Percentiles rank a stretch among this genome's conserved stretches.
phyloP scores from a whole-genome alignment of 805 yeast genomes.

The Candida montana region DNA sequence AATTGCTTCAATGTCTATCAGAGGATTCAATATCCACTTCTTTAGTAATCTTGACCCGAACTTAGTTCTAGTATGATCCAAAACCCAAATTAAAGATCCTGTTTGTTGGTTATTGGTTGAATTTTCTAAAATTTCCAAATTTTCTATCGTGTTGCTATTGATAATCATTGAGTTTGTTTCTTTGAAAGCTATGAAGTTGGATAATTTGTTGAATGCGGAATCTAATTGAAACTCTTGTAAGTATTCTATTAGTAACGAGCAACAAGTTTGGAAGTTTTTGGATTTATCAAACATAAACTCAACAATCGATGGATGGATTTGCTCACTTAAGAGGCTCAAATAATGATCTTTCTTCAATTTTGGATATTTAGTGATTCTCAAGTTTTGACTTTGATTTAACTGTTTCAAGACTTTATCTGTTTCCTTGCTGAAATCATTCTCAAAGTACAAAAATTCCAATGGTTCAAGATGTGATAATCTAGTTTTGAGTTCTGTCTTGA shows the following conservation, averaged over 20 bases:
- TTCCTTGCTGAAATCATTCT: slow-evolving; percentile 27
- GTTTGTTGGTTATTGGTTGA: slow-evolving; percentile 46
- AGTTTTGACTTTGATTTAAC: slow-evolving; percentile 4
- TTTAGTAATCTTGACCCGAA: slow-evolving; percentile 66
- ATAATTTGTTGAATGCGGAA: slow-evolving; percentile 44
- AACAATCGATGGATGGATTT: slow-evolving; percentile 18
- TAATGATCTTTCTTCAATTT: slow-evolving; percentile 11
- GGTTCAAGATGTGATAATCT: slow-evolving; percentile 72
- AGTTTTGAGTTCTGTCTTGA: slow-evolving; percentile 65
- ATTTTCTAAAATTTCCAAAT: slow-evolving; percentile 72
- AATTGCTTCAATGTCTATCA: slow-evolving; percentile 48
- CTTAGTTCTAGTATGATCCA: slow-evolving; percentile 75
- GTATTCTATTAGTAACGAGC: slow-evolving; percentile 46
- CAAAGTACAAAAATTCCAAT: slow-evolving; percentile 57
- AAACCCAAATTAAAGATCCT: slow-evolving; percentile 75
- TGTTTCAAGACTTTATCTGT: slow-evolving; percentile 13
- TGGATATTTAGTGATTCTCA: slow-evolving; percentile 16
- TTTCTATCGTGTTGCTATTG: slow-evolving; percentile 59
- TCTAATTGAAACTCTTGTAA: slow-evolving; percentile 60
- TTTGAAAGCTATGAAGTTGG: slow-evolving; percentile 49
- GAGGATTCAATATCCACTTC: slow-evolving; percentile 74
- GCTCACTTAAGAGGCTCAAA: slow-evolving; percentile 13
- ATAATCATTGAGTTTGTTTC: slow-evolving; percentile 44
- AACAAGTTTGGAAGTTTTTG: slow-evolving; percentile 30
- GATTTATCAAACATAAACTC: slow-evolving; percentile 24